Conservation (phyloP, 257 asterid species). For the Forsythia suspensa region DNA sequence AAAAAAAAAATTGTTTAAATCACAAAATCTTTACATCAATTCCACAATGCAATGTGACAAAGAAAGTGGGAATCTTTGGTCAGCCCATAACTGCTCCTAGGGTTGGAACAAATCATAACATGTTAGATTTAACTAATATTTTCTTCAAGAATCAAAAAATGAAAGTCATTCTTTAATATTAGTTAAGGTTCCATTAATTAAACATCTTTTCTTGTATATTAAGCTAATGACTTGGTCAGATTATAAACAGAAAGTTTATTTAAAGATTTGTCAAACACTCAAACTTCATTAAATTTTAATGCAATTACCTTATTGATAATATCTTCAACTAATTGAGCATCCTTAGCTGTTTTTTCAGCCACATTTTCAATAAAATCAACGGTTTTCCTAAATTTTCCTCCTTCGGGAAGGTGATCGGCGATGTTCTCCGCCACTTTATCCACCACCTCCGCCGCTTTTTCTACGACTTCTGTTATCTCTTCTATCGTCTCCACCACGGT, state of each 20-base stretch:
- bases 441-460: constrained; percentile 52
- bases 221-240: neutral
- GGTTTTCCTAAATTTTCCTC: constrained; percentile 43
- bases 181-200: neutral
- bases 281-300: neutral
- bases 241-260: too few relatives aligned
- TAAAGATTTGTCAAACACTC: constrained; percentile 2
- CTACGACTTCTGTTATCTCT: constrained; percentile 56
- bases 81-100: too few relatives aligned
- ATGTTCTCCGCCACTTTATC: constrained; percentile 58
- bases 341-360: constrained; percentile 51
- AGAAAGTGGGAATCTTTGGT: too few relatives aligned
- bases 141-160: too few relatives aligned
- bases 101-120: too few relatives aligned
- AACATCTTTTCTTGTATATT: neutral
- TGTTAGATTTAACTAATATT: too few relatives aligned
- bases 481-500: constrained; percentile 54
- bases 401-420: constrained; percentile 45
- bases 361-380: constrained; percentile 44
- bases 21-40: neutral
- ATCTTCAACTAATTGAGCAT: constrained; percentile 52
- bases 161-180: neutral
- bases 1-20: constrained; percentile 2
- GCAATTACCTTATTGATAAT: constrained; percentile 57
- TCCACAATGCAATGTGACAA: neutral